A percentile compares a stretch with the other conserved stretches of the same genome.
phyloP scores from a whole-genome alignment of 2,329 filamentous ascomycete species.

The Myriosclerotinia scirpicola region DNA sequence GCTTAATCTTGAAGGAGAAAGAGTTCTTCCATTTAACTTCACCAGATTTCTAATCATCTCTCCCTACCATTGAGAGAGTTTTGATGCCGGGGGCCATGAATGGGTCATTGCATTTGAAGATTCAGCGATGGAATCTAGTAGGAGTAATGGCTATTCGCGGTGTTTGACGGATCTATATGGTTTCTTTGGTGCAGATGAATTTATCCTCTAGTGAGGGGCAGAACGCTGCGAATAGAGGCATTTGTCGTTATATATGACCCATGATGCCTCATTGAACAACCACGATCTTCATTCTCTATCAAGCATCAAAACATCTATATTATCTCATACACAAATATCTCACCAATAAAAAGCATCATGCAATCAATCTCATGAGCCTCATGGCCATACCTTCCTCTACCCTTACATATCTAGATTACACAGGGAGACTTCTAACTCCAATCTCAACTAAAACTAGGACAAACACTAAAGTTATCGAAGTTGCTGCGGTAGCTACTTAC shows the following conservation, averaged over 20 bases:
- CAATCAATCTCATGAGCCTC: neutral
- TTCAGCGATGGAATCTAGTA: neutral
- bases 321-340: neutral
- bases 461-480: constrained; percentile 9
- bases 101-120: neutral
- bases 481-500: neutral
- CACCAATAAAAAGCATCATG: neutral
- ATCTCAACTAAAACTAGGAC: constrained; percentile 15
- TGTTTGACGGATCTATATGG: neutral
- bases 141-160: too few species aligned
- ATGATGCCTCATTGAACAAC: neutral
- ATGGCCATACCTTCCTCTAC: neutral
- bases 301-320: neutral
- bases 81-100: too few species aligned
- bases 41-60: neutral
- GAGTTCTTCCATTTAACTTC: neutral
- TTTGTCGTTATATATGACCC: neutral
- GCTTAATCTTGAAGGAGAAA: neutral
- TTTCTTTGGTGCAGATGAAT: neutral
- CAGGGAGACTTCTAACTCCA: neutral
- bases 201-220: neutral
- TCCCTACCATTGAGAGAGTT: neutral
- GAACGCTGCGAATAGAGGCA: neutral
- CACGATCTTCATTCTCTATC: neutral
- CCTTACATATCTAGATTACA: constrained; percentile 6